Evolutionary conservation across 2,329 filamentous ascomycete species (phyloP).

Genomic region (Alternaria viburni): DNA sequence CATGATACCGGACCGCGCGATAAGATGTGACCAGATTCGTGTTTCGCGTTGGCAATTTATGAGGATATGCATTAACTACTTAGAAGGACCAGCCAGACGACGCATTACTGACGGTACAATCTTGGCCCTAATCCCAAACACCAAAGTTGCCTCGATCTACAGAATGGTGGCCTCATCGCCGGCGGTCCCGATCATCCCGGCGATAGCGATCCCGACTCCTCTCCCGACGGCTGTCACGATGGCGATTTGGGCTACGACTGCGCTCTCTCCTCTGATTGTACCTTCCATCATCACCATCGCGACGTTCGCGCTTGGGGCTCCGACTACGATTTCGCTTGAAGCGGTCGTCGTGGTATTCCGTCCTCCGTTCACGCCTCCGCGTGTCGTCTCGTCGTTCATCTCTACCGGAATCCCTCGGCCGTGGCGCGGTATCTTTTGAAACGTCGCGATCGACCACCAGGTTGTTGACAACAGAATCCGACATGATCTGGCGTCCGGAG

Average conservation of each 20-base stretch:
- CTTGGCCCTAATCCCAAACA: background rate
- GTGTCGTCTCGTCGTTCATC: conserved; percentile 50
- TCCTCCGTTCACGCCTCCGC: conserved; percentile 36
- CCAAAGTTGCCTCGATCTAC: background rate
- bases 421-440: conserved; percentile 14
- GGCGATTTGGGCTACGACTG: conserved; percentile 36
- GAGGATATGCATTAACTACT: background rate
- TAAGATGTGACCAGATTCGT: background rate
- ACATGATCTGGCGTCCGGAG: conserved; percentile 35
- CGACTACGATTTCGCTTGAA: conserved; percentile 48
- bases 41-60: background rate
- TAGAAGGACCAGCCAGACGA: background rate
- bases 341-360: conserved; percentile 48
- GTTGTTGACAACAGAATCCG: conserved; percentile 41
- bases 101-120: background rate
- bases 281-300: conserved; percentile 39
- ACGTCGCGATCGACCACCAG: conserved; percentile 37
- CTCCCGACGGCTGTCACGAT: conserved; percentile 45
- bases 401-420: conserved; percentile 14
- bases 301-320: conserved; percentile 39
- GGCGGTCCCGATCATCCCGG: conserved; percentile 47
- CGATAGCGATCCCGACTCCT: conserved; percentile 51
- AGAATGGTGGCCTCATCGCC: conserved; percentile 19
- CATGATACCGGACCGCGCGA: background rate
- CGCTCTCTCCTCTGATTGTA: conserved; percentile 38